These are phyloP conservation scores for Pulveroboletus sp. DNA, from an alignment of 768 basidiomycete genomes.

Conservation along the genomic window DNA sequence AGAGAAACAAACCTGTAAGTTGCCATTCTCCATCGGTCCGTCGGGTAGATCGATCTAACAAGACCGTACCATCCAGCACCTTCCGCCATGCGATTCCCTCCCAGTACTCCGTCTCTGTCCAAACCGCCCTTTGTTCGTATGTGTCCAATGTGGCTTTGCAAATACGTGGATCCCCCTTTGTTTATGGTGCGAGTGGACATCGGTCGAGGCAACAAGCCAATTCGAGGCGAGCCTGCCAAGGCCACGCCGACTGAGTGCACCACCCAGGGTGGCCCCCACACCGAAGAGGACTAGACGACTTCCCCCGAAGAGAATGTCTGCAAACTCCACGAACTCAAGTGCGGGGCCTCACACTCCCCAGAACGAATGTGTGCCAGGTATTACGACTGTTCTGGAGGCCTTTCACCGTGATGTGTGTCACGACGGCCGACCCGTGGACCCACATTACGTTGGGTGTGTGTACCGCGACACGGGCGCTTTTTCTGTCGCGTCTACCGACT, in stretches of 20 bases:
- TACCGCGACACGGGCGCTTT: background rate
- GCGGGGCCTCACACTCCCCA: slow-evolving; percentile 20
- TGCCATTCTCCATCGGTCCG: slow-evolving; percentile 4
- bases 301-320: slow-evolving; percentile 19
- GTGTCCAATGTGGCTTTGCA: slow-evolving; percentile 42
- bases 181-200: slow-evolving; percentile 49
- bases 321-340: slow-evolving; percentile 19
- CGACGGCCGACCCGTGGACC: slow-evolving; percentile 4
- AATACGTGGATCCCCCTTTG: slow-evolving; percentile 47
- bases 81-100: slow-evolving; percentile 43
- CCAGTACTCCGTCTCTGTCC: slow-evolving; percentile 41
- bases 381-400: slow-evolving; percentile 27
- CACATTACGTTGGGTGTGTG: slow-evolving; percentile 9
- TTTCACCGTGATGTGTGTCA: slow-evolving; percentile 22
- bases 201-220: slow-evolving; percentile 35
- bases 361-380: slow-evolving; percentile 22
- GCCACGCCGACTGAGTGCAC: slow-evolving; percentile 30
- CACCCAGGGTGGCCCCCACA: slow-evolving; percentile 11
- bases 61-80: slow-evolving; percentile 29
- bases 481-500: slow-evolving; percentile 1
- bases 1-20: slow-evolving; percentile 38
- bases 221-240: slow-evolving; percentile 39
- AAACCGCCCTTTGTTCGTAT: slow-evolving; percentile 42
- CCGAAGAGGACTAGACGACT: slow-evolving; percentile 9
- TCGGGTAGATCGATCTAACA: slow-evolving; percentile 14